A percentile compares a stretch with the other conserved stretches of the same genome.
phyloP scores from a whole-genome alignment of 2,329 filamentous ascomycete species.

The Fusarium papillatum region DNA sequence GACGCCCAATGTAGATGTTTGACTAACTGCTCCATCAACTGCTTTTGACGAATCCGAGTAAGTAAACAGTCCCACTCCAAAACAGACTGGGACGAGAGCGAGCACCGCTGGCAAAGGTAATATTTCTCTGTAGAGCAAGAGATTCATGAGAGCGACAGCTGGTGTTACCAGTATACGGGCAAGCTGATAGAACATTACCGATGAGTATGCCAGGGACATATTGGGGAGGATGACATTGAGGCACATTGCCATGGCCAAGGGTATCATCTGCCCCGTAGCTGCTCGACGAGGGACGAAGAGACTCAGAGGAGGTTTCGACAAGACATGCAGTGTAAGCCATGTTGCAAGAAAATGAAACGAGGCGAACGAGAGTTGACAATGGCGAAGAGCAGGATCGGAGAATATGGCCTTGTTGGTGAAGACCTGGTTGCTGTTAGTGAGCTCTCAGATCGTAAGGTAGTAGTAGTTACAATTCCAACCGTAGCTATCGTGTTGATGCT shows the following conservation, averaged over 20 bases:
- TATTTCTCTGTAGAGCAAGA: slow-evolving; percentile 68
- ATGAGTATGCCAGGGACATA: slow-evolving; percentile 75
- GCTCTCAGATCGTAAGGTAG: too few relatives aligned
- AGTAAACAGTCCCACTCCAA: slow-evolving; percentile 75
- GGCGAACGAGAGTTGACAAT: slow-evolving; percentile 75
- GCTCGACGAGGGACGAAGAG: slow-evolving; percentile 72
- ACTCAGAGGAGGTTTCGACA: slow-evolving; percentile 69
- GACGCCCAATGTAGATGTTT: slow-evolving; percentile 70
- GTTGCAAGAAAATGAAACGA: slow-evolving; percentile 79
- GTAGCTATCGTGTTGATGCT: slow-evolving; percentile 72
- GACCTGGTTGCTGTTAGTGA: slow-evolving; percentile 59
- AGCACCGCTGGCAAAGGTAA: slow-evolving; percentile 67
- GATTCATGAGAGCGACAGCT: slow-evolving; percentile 75
- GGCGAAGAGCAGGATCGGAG: slow-evolving; percentile 67
- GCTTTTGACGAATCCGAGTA: slow-evolving; percentile 74
- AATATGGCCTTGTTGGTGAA: slow-evolving; percentile 81
- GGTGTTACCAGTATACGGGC: slow-evolving; percentile 77
- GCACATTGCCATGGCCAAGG: slow-evolving; percentile 76
- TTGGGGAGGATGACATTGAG: slow-evolving; percentile 79
- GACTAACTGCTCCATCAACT: slow-evolving; percentile 62
- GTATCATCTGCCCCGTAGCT: slow-evolving; percentile 69
- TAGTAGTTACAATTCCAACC: slow-evolving; percentile 49
- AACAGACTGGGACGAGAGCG: slow-evolving; percentile 71
- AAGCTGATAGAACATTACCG: slow-evolving; percentile 79
- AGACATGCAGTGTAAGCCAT: slow-evolving; percentile 71